Percentiles rank a stretch among this genome's conserved stretches.
Conservation (phyloP, 495 filamentous ascomycete genomes). For the Xylaria castorea region DNA sequence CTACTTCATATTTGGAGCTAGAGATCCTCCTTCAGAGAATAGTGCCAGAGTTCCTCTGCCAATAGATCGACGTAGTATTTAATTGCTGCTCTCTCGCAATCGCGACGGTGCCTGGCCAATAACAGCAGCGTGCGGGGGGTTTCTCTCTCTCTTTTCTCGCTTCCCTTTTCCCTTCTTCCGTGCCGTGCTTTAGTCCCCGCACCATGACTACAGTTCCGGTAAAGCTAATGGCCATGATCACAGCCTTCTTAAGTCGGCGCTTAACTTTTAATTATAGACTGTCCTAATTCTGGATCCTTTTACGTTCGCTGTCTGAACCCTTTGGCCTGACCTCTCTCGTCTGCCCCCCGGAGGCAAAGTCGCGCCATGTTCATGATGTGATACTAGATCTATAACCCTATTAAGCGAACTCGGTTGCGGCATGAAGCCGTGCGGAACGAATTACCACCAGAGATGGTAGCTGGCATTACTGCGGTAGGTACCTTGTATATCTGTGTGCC, state of each 20-base stretch:
- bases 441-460: not conserved
- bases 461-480: not conserved
- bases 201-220: conserved; percentile 8
- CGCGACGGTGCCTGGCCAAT: not conserved
- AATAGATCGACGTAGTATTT: not conserved
- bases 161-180: conserved; percentile 2
- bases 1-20: conserved; percentile 1
- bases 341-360: not conserved
- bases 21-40: not conserved
- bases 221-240: conserved; percentile 4
- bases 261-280: conserved; percentile 25
- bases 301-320: not conserved
- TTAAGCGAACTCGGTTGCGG: not conserved
- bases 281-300: conserved; percentile 4
- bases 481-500: not conserved
- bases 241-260: conserved; percentile 23
- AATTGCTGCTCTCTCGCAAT: not conserved
- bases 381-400: not conserved
- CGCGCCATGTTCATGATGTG: not conserved
- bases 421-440: not conserved
- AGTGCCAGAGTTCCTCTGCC: not conserved
- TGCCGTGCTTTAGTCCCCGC: conserved; percentile 9
- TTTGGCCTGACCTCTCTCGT: not conserved
- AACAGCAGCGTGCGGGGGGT: not conserved
- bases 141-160: not conserved